Base-by-base conservation (phyloP, 306 rosid genomes). In the Coriaria nepalensis region DNA sequence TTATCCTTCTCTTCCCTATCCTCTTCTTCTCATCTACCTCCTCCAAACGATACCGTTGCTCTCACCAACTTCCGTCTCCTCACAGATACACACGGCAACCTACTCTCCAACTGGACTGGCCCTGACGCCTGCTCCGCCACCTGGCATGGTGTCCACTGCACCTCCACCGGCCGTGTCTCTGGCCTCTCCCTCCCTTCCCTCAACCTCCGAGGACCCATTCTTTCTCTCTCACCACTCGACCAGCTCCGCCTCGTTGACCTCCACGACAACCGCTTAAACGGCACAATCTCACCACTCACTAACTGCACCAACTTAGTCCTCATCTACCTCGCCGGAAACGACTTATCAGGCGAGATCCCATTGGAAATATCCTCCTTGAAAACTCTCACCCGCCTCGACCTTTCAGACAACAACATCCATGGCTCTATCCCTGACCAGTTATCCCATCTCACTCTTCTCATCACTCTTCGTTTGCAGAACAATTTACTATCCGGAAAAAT, bases 201-300 rank as follows among this genome's bases (percentile, higher is more conserved):
- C 57, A 75, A 73, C 50, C 90, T 90, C 15, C 82, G 98, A 2
- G 98, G 98, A 8, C 81, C 95, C 0, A 52, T 90, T 4, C 68
- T 71, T 12, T 40, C 76, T 4, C 76, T 90, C 0, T 48, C 96
- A 2, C 33, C 54, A 2, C 84, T 90, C 33, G 70, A 87, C 56
- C 90, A 85, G 57, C 93, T 90, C 43, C 95, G 96, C 50, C 53
- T 79, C 40, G 81, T 85, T 9, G 94, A 85, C 75, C 93, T 90
- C 62, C 87, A 86, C 50, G 63, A 66, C 13, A 90, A 90, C 63
- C 93, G 98, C 39, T 13, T 90, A 9, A 90, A 85, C 52, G 87
- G 93, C 41, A 71, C 78, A 60, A 11, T 85, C 43, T 44, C 47
- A 0, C 49, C 95, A 0, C 51, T 90, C 33, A 37, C 78, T 12